Percentiles rank a stretch among this genome's conserved stretches.
Conservation (phyloP, 2,329 filamentous ascomycete genomes). For the Parascedosporium putredinis region DNA sequence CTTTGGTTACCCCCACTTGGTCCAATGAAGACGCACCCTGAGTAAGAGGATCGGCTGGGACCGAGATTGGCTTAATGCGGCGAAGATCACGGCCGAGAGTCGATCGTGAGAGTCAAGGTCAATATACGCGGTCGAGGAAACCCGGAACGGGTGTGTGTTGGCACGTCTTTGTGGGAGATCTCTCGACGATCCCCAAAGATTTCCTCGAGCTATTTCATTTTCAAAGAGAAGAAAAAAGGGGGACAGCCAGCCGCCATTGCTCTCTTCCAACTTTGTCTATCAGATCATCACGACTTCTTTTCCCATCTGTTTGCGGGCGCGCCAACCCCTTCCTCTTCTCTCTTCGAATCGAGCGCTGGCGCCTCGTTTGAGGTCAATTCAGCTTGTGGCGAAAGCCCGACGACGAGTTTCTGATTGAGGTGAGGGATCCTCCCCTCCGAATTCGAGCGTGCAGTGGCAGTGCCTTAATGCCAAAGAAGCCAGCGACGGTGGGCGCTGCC, state of each 20-base stretch:
- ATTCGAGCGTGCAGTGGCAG: neutral
- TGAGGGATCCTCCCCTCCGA: neutral
- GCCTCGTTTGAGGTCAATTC: neutral
- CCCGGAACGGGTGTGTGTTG: neutral
- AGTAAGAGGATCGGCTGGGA: neutral
- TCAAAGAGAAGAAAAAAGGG: too few relatives aligned
- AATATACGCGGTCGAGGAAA: neutral
- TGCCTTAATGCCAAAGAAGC: neutral
- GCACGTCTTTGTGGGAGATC: too few relatives aligned
- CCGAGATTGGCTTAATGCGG: conserved; percentile 2
- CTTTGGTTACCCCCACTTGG: neutral
- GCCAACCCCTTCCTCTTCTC: neutral
- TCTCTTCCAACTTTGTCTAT: too few relatives aligned
- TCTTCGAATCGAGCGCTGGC: neutral
- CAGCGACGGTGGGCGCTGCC: too few relatives aligned
- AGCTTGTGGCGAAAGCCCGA: too few relatives aligned
- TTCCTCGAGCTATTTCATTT: too few relatives aligned
- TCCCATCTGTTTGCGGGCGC: neutral
- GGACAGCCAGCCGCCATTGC: too few relatives aligned
- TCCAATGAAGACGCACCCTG: neutral
- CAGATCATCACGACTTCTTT: too few relatives aligned
- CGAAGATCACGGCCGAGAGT: neutral
- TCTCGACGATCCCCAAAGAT: neutral
- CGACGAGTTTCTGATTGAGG: neutral
- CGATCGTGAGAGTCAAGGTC: neutral